Conservation (phyloP, 129 eudicot species). For the Artemisia argyi region DNA sequence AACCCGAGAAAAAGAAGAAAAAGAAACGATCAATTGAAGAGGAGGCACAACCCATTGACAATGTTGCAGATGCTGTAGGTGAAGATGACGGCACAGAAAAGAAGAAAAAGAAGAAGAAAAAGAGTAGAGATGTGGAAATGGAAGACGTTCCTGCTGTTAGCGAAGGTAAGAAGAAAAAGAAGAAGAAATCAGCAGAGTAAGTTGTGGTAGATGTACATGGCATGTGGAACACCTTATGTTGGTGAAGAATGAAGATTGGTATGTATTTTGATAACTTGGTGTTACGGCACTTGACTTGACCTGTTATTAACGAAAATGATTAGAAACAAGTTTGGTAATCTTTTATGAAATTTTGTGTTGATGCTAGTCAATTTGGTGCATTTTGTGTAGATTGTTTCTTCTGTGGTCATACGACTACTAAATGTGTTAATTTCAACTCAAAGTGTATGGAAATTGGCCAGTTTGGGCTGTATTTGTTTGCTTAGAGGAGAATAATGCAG, state of each 20-base stretch:
- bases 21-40: slow-evolving; percentile 60
- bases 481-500: too few species aligned
- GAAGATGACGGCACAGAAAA: slow-evolving; percentile 47
- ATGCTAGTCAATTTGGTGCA: not conserved
- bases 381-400: not conserved
- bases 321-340: not conserved
- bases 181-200: slow-evolving; percentile 29
- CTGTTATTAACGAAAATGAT: not conserved
- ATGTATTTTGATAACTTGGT: slow-evolving; percentile 6
- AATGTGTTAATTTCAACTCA: too few species aligned
- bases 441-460: too few species aligned
- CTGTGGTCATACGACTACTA: too few species aligned
- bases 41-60: slow-evolving; percentile 23
- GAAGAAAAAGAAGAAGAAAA: slow-evolving; percentile 71
- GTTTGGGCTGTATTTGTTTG: too few species aligned
- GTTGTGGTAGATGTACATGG: slow-evolving; percentile 1
- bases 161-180: slow-evolving; percentile 62
- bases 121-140: slow-evolving; percentile 42
- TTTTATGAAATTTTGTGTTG: not conserved
- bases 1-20: slow-evolving; percentile 71
- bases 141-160: slow-evolving; percentile 37
- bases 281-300: slow-evolving; percentile 11
- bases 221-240: not conserved
- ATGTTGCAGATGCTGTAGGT: slow-evolving; percentile 32
- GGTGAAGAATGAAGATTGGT: not conserved